phyloP scores from a whole-genome alignment of 1,284 basidiomycete species.

The Rhodotorula sp. region DNA sequence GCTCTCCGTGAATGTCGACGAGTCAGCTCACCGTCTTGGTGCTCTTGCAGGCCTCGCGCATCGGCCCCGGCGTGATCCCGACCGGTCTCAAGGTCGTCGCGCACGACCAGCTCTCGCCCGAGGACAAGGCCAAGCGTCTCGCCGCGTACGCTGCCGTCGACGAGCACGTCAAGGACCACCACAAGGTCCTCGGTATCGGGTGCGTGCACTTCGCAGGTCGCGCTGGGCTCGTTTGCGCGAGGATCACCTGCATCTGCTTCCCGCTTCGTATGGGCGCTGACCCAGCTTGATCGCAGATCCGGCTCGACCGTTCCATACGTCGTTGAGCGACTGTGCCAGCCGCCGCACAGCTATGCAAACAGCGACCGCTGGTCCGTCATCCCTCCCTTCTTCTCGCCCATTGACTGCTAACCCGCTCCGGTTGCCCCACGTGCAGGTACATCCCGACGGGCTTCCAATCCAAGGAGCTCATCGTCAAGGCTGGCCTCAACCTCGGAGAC shows the following conservation, averaged over 20 bases:
- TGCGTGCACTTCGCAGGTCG: constrained; percentile 56
- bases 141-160: constrained; percentile 96
- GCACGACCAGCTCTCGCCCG: constrained; percentile 29
- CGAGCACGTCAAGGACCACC: constrained; percentile 75
- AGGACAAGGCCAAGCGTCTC: constrained; percentile 69
- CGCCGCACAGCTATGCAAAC: constrained; percentile 72
- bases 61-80: constrained; percentile 32
- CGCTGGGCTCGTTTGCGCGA: background rate
- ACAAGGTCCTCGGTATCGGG: constrained; percentile 89
- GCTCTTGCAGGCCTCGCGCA: constrained; percentile 26
- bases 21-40: background rate
- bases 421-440: constrained; percentile 59
- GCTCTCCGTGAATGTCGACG: background rate
- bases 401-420: background rate
- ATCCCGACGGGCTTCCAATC: constrained; percentile 96
- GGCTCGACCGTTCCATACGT: constrained; percentile 98
- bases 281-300: constrained; percentile 44
- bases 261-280: background rate
- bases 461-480: constrained; percentile 86
- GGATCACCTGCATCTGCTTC: background rate
- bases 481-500: constrained; percentile 80
- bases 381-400: too few relatives aligned
- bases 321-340: constrained; percentile 84
- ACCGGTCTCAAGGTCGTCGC: constrained; percentile 20
- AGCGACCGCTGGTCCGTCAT: constrained; percentile 52